Evolutionary conservation across 1,284 basidiomycete genomes (phyloP), one percentile per base, ranked within the genome.

Genomic region (Grifola frondosa): DNA sequence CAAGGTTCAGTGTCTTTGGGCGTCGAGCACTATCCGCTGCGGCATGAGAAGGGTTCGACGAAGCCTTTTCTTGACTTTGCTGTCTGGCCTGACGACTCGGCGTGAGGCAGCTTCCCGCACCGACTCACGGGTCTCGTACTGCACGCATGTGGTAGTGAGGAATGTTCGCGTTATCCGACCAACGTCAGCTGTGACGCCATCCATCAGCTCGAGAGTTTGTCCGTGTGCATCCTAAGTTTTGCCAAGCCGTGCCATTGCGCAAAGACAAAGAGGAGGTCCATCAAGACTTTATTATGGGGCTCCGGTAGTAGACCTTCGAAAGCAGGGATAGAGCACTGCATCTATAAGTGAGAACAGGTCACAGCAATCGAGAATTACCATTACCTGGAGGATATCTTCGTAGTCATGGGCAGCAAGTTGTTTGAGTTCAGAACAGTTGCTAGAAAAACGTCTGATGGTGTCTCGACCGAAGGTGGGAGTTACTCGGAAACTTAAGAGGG

Each of bases 221-320:
- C 55, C 5, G 60, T 59, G 22, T 69, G 67, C 10, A 60, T 25
- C 1, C 59, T 54, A 1, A 68, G 49, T 29, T 68, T 67, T 0
- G 65, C 63, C 1, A 61, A 50, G 0, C 49, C 56, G 38, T 68
- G 66, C 63, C 62, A 67, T 6, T 52, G 37, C 1, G 51, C 52
- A 2, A 63, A 37, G 12, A 43, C 42, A 33, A 61, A 67, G 2
- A 67, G 40, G 1, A 68, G 39, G 5, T 57, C 39, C 1, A 53
- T 28, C 3, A 65, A 39, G 0, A 52, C 43, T 0, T 29, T 20
- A 25, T 69, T 48, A 20, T 60, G 41, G 2, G 44, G 30, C 4
- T 36, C 31, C 1, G 49, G 50, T 2, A 68, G 37, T 0, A 68
- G 46, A 0, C 58, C 59, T 36, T 65, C 60, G 24, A 66, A 52